Conservation (phyloP, 179 eudicot genomes). For the Heliamphora pulchella region DNA sequence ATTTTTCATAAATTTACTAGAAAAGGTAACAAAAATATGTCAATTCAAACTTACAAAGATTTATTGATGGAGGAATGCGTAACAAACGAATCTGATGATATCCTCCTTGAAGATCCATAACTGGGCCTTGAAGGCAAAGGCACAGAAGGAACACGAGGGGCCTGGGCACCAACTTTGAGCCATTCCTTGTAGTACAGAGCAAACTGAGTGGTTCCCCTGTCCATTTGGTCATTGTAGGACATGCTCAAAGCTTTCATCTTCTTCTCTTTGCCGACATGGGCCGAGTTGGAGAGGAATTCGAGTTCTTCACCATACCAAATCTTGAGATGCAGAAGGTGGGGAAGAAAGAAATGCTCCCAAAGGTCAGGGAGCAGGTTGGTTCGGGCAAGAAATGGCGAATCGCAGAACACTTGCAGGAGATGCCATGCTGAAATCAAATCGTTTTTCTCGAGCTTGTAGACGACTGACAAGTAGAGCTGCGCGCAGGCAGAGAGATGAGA, state of each 20-base stretch:
- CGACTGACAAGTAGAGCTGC: conserved; percentile 40
- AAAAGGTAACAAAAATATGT: background rate
- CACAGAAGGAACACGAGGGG: conserved; percentile 37
- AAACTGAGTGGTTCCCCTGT: conserved; percentile 33
- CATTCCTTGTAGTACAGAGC: conserved; percentile 45
- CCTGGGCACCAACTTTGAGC: conserved; percentile 36
- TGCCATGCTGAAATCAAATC: conserved; percentile 37
- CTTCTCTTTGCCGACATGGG: conserved; percentile 22
- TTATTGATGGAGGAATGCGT: conserved; percentile 24
- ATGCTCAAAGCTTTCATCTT: conserved; percentile 25
- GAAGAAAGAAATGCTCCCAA: conserved; percentile 54
- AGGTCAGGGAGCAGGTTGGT: conserved; percentile 40
- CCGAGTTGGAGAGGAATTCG: conserved; percentile 23
- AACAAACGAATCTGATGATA: conserved; percentile 27
- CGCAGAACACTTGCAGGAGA: conserved; percentile 37
- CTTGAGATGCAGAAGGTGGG: conserved; percentile 49
- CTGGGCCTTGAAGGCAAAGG: conserved; percentile 40
- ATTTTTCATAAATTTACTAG: background rate
- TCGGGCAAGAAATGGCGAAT: conserved; percentile 41
- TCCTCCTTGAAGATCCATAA: conserved; percentile 22
- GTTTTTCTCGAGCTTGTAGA: conserved; percentile 41
- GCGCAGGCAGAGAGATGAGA: conserved; percentile 44
- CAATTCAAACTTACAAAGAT: conserved; percentile 32
- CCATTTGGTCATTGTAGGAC: conserved; percentile 34
- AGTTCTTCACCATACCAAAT: conserved; percentile 33